A percentile compares a stretch with the other conserved stretches of the same genome.
Conservation (phyloP, 2,329 filamentous ascomycete species). For the Fonsecaea pugnacius region DNA sequence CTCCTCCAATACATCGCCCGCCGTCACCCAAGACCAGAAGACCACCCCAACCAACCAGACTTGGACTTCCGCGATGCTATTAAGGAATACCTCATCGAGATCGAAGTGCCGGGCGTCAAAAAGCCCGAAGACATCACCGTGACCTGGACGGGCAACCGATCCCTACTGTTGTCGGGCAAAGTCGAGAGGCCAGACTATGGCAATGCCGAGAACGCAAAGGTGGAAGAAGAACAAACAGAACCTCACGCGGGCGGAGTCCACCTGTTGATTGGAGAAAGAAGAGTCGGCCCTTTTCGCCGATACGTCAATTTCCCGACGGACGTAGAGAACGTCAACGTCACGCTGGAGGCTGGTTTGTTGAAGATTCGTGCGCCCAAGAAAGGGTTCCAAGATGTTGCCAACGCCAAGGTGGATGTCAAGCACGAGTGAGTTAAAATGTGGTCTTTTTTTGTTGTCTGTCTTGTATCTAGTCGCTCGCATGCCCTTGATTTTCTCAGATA, state of each 20-base stretch:
- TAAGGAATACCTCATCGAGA: constrained; percentile 31
- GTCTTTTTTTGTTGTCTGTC: background rate
- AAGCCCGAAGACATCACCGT: constrained; percentile 32
- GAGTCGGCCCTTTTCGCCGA: constrained; percentile 31
- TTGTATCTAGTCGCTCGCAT: constrained; percentile 12
- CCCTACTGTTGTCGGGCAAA: constrained; percentile 27
- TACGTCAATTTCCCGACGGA: constrained; percentile 35
- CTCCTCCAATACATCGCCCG: constrained; percentile 27
- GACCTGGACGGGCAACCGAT: constrained; percentile 30
- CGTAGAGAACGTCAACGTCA: constrained; percentile 33
- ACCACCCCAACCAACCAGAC: constrained; percentile 35
- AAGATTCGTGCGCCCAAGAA: constrained; percentile 35
- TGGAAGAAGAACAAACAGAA: constrained; percentile 30
- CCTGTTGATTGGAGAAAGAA: constrained; percentile 31
- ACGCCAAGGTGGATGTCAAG: constrained; percentile 32
- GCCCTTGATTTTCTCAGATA: background rate
- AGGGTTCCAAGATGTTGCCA: constrained; percentile 24
- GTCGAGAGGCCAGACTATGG: constrained; percentile 29
- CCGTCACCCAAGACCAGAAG: constrained; percentile 28
- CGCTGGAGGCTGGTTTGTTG: constrained; percentile 32
- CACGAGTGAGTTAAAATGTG: constrained; percentile 31
- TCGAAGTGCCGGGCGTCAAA: constrained; percentile 34
- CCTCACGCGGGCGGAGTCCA: constrained; percentile 24
- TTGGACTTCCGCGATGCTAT: constrained; percentile 33
- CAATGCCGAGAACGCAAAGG: constrained; percentile 22